phyloP scores from a whole-genome alignment of 352 stramenopile genomes.

The Pythium rishiriense region DNA sequence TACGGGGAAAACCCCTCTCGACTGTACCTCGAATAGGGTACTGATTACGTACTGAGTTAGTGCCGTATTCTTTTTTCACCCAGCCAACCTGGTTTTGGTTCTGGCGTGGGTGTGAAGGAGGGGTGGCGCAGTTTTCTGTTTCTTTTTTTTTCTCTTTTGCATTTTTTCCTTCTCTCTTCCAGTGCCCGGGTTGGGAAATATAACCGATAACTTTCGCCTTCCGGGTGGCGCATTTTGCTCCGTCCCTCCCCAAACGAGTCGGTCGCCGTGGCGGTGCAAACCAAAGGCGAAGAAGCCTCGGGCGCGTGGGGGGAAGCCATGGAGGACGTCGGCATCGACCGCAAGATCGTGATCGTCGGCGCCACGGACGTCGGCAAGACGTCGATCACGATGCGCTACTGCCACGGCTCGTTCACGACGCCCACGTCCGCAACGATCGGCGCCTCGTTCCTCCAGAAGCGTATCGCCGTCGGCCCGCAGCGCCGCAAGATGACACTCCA shows the following conservation, averaged over 20 bases:
- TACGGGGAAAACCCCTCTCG: too few relatives aligned
- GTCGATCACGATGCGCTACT: slow-evolving; percentile 89
- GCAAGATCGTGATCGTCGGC: slow-evolving; percentile 89
- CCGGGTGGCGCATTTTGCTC: neutral
- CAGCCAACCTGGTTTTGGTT: neutral
- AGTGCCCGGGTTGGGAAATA: neutral
- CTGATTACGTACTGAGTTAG: too few relatives aligned
- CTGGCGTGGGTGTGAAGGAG: too few relatives aligned
- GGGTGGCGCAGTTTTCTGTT: too few relatives aligned
- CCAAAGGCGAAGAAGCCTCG: slow-evolving; percentile 7
- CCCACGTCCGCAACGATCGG: slow-evolving; percentile 85
- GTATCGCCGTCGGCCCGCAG: slow-evolving; percentile 63
- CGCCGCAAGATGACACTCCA: slow-evolving; percentile 85
- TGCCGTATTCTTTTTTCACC: neutral
- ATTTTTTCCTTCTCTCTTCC: neutral
- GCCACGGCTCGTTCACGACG: slow-evolving; percentile 82
- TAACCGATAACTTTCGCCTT: neutral
- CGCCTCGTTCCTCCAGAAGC: slow-evolving; percentile 87
- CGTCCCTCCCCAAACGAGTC: slow-evolving; percentile 7
- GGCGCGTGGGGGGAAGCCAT: slow-evolving; percentile 31
- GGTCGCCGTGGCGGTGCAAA: neutral
- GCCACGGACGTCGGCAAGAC: slow-evolving; percentile 89
- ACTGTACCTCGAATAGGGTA: neutral
- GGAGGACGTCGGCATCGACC: slow-evolving; percentile 86
- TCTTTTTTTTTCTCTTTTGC: neutral